Evolutionary conservation across 2,329 filamentous ascomycete genomes (phyloP).

Genomic region (Colletotrichum sp.): DNA sequence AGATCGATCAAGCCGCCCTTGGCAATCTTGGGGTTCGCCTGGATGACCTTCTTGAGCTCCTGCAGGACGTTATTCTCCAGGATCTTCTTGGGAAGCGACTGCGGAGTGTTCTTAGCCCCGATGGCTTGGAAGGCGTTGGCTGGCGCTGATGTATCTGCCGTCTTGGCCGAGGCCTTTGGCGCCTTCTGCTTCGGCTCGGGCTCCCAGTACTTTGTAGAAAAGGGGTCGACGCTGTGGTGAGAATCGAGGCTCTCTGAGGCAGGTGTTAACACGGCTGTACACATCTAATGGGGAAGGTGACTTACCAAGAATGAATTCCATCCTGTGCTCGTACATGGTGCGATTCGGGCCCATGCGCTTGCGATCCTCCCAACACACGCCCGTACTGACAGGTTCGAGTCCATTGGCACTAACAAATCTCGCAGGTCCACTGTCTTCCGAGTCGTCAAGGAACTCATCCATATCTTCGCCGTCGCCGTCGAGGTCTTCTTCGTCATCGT

Average conservation of each 20-base stretch:
- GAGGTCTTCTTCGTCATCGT: conserved; percentile 71
- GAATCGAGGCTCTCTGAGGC: conserved; percentile 49
- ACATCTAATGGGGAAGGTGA: conserved; percentile 26
- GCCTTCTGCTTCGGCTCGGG: conserved; percentile 37
- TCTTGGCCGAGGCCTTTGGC: not conserved
- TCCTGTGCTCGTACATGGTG: conserved; percentile 64
- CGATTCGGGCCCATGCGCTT: conserved; percentile 50
- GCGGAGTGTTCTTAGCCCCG: not conserved
- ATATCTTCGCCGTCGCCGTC: conserved; percentile 82
- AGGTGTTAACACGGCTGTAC: conserved; percentile 24
- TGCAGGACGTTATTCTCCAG: conserved; percentile 35
- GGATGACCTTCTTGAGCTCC: conserved; percentile 45
- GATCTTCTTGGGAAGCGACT: conserved; percentile 16
- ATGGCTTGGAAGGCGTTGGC: conserved; percentile 42
- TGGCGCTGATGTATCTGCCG: conserved; percentile 24
- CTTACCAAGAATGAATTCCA: conserved; percentile 78
- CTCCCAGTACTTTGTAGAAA: conserved; percentile 82
- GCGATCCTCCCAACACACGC: conserved; percentile 81
- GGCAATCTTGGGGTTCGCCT: conserved; percentile 20
- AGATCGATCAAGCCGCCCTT: conserved; percentile 21
- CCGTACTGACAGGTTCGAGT: conserved; percentile 78
- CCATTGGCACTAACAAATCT: conserved; percentile 68
- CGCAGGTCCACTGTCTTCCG: conserved; percentile 68
- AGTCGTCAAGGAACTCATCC: conserved; percentile 89
- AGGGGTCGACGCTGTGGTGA: conserved; percentile 76